Conservation (phyloP, 2,329 filamentous ascomycete genomes). For the Colletotrichum incanum region DNA sequence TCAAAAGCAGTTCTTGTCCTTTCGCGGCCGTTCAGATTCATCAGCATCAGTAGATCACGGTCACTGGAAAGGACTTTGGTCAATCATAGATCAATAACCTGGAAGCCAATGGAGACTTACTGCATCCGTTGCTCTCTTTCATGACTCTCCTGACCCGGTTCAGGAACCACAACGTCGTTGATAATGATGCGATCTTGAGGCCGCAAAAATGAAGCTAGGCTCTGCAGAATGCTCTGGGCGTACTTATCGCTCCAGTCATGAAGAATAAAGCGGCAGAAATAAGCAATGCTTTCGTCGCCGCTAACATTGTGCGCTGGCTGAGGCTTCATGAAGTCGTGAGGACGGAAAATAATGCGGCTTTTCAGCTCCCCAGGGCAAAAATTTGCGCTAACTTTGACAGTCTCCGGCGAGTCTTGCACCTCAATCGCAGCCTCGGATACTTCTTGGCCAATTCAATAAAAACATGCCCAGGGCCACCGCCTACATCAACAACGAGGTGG, state of each 20-base stretch:
- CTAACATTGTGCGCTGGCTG: conserved; percentile 49
- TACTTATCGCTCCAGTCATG: conserved; percentile 65
- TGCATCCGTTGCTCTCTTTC: conserved; percentile 17
- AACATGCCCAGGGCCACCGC: conserved; percentile 53
- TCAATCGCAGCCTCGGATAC: conserved; percentile 50
- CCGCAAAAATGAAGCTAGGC: background rate
- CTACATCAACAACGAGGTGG: conserved; percentile 52
- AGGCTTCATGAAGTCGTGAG: conserved; percentile 48
- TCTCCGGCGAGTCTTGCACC: conserved; percentile 49
- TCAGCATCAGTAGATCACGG: conserved; percentile 28
- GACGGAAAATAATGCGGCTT: conserved; percentile 43
- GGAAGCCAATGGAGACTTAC: background rate
- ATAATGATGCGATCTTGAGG: conserved; percentile 19
- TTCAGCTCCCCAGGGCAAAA: conserved; percentile 28
- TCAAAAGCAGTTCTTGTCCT: conserved; percentile 14
- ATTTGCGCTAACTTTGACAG: conserved; percentile 36
- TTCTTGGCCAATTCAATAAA: conserved; percentile 50
- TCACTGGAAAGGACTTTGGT: background rate
- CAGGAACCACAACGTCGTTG: conserved; percentile 26
- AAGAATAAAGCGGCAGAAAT: conserved; percentile 64
- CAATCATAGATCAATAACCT: background rate
- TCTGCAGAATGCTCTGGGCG: conserved; percentile 51
- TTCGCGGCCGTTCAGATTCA: conserved; percentile 28
- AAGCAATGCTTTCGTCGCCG: conserved; percentile 45
- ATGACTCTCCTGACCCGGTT: conserved; percentile 5